Conservation (phyloP, 2,329 filamentous ascomycete genomes). For the Lomentospora prolificans region DNA sequence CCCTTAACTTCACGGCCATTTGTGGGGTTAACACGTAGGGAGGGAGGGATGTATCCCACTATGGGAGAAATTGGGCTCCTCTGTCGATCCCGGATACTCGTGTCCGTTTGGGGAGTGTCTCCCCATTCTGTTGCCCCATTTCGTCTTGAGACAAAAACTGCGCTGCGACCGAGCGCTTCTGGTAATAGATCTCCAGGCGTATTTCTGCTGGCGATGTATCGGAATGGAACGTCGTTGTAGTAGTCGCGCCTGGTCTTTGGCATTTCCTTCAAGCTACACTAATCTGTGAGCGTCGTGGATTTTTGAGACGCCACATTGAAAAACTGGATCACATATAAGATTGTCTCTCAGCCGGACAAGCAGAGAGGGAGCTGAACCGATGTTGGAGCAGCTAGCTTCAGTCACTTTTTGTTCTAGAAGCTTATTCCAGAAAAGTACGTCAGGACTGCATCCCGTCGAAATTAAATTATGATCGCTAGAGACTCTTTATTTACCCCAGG, state of each 20-base stretch:
- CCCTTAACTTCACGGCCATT: neutral
- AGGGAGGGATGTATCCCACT: neutral
- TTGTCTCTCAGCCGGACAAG: neutral
- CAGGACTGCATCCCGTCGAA: neutral
- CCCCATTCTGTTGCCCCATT: neutral
- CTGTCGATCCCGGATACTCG: neutral
- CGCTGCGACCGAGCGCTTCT: neutral
- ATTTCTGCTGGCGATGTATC: too few relatives aligned
- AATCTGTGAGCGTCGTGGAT: neutral
- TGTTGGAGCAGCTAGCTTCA: neutral
- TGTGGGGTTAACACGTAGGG: neutral
- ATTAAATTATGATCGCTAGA: neutral
- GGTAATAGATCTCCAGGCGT: too few relatives aligned
- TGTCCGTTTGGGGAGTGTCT: neutral
- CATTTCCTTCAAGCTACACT: neutral
- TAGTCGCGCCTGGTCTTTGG: too few relatives aligned
- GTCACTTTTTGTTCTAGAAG: neutral
- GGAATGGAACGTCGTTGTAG: too few relatives aligned
- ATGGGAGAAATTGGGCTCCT: neutral
- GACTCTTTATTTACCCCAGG: neutral
- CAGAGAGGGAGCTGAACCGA: neutral
- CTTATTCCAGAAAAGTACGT: neutral
- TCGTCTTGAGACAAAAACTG: neutral
- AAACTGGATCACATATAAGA: neutral
- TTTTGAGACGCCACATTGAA: neutral